A percentile compares a stretch with the other conserved stretches of the same genome.
Conservation (phyloP, 2,329 filamentous ascomycete species). For the Diatrype stigma region DNA sequence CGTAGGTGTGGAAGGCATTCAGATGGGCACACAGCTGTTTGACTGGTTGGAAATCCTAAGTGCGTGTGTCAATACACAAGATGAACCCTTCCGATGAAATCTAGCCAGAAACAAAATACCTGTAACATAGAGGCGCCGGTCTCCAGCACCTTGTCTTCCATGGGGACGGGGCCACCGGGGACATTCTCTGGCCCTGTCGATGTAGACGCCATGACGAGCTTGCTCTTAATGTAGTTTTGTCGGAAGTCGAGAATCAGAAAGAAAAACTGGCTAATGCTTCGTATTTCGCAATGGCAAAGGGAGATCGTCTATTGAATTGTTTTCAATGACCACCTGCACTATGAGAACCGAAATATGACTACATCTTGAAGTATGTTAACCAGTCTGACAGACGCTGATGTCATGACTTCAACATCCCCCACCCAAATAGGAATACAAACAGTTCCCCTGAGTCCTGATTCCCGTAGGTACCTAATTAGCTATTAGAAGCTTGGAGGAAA, state of each 20-base stretch:
- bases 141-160: slow-evolving; percentile 55
- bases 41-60: slow-evolving; percentile 63
- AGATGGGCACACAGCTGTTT: slow-evolving; percentile 77
- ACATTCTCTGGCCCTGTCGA: slow-evolving; percentile 23
- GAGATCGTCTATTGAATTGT: no score
- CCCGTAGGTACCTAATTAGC: no score
- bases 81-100: neutral
- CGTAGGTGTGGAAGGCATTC: slow-evolving; percentile 83
- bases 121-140: slow-evolving; percentile 58
- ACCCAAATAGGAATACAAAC: neutral
- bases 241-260: no score
- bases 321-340: neutral
- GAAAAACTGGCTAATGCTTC: no score
- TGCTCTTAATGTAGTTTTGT: no score
- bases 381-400: neutral
- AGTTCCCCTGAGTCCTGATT: neutral
- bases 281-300: no score
- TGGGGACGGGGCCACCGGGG: slow-evolving; percentile 46
- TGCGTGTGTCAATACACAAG: neutral
- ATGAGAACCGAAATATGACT: neutral
- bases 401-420: neutral
- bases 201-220: slow-evolving; percentile 2
- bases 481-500: no score
- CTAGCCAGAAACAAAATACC: slow-evolving; percentile 25
- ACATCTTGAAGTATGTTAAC: neutral